A percentile compares a stretch with the other conserved stretches of the same genome.
These are phyloP conservation scores for Nitzschia palea DNA, from an alignment of 108 stramenopile genomes.

Conservation along the genomic window DNA sequence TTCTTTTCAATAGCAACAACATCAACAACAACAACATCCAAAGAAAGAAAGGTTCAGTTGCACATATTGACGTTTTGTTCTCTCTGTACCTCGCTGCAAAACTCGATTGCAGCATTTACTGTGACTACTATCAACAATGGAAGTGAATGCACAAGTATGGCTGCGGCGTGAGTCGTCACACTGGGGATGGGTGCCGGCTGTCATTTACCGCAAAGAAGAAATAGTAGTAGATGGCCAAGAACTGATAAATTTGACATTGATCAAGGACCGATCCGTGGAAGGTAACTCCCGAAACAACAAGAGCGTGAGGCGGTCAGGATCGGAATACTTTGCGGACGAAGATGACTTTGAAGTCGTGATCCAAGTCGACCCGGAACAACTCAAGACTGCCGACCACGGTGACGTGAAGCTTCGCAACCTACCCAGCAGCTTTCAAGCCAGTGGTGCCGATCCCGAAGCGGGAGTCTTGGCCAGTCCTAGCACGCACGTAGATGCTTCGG, in stretches of 20 bases:
- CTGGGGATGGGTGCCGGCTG: constrained; percentile 91
- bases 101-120: too few relatives aligned
- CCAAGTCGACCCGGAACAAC: constrained; percentile 63
- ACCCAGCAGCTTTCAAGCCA: constrained; percentile 44
- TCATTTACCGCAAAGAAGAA: constrained; percentile 69
- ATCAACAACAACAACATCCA: too few relatives aligned
- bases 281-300: constrained; percentile 7
- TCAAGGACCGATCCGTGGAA: constrained; percentile 48
- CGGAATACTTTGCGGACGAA: constrained; percentile 50
- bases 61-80: too few relatives aligned
- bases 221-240: constrained; percentile 51
- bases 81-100: too few relatives aligned
- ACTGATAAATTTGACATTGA: constrained; percentile 58
- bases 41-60: too few relatives aligned
- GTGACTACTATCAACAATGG: too few relatives aligned
- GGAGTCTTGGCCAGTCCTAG: constrained; percentile 43
- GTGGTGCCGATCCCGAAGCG: constrained; percentile 62
- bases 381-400: constrained; percentile 71
- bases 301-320: constrained; percentile 25
- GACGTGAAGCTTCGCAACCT: constrained; percentile 83
- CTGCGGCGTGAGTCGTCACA: constrained; percentile 71
- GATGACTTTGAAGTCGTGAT: constrained; percentile 53
- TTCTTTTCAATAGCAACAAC: too few relatives aligned
- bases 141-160: constrained; percentile 84
- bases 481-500: constrained; percentile 27